Conservation (phyloP, 139 green algal species). For the Micractinium conductrix region DNA sequence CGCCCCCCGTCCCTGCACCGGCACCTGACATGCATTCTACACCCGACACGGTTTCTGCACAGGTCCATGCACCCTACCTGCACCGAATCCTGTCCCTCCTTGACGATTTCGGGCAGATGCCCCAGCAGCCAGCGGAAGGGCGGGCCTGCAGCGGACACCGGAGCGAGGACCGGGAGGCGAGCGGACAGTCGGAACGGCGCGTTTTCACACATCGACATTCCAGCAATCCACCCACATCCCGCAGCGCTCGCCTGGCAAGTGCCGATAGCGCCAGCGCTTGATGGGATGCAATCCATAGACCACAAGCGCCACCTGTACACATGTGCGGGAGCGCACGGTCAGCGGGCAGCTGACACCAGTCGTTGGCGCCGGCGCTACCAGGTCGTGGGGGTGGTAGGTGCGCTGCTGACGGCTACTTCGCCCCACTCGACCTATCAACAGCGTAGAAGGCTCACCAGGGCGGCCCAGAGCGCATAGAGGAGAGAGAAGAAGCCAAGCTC, state of each 20-base stretch:
- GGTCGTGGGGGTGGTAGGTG: too few species aligned
- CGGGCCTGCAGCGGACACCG: neutral
- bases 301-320: neutral
- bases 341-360: too few species aligned
- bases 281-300: constrained; percentile 10
- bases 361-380: too few species aligned
- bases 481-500: too few species aligned
- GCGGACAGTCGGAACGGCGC: neutral
- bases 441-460: too few species aligned
- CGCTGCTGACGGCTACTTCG: too few species aligned
- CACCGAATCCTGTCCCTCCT: neutral
- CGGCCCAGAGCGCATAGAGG: too few species aligned
- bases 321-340: too few species aligned
- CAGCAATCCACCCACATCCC: neutral
- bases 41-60: neutral
- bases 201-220: neutral
- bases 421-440: too few species aligned
- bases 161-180: neutral
- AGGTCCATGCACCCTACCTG: too few species aligned
- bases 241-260: neutral
- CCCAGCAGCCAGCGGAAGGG: constrained; percentile 5
- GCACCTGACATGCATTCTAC: neutral
- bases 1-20: too few species aligned
- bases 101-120: neutral
- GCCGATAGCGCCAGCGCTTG: constrained; percentile 2